phyloP scores from a whole-genome alignment of 768 basidiomycete species.

The Rhodosporidiobolus odoratus region DNA sequence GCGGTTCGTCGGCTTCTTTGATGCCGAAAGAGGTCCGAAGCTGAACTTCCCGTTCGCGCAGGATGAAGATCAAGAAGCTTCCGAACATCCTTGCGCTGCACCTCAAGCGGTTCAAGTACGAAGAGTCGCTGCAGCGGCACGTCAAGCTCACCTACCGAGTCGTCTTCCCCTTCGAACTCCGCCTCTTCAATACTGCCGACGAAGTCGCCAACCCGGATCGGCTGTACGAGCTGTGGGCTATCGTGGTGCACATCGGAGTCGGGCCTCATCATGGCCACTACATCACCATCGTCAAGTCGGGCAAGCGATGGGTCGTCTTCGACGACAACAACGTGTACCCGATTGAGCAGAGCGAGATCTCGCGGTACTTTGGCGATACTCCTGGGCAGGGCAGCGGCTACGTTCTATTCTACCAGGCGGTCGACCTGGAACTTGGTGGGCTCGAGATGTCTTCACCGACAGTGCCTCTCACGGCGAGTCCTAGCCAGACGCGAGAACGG shows the following conservation, averaged over 20 bases:
- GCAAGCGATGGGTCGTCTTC: conserved; percentile 75
- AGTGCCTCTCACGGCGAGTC: not conserved
- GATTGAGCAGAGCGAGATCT: conserved; percentile 82
- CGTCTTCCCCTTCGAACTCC: conserved; percentile 88
- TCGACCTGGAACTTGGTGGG: conserved; percentile 50
- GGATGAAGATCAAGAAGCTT: conserved; percentile 97
- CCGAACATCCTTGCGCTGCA: conserved; percentile 94
- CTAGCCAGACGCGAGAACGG: not conserved
- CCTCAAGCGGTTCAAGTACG: conserved; percentile 97
- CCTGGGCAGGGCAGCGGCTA: conserved; percentile 76
- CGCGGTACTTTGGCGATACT: conserved; percentile 85
- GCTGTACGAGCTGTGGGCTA: conserved; percentile 87
- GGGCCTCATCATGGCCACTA: conserved; percentile 99
- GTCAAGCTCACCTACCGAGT: conserved; percentile 96
- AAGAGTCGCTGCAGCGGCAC: conserved; percentile 81
- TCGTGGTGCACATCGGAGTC: conserved; percentile 98
- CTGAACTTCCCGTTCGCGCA: conserved; percentile 44
- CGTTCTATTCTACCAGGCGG: conserved; percentile 93
- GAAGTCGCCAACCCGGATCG: conserved; percentile 85
- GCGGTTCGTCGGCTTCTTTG: conserved; percentile 55
- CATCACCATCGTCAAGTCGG: conserved; percentile 85
- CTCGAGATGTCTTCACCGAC: conserved; percentile 15
- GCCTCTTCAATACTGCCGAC: conserved; percentile 95
- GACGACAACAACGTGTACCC: conserved; percentile 90
- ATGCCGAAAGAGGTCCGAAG: not conserved